Evolutionary conservation across 129 eudicot genomes (phyloP).

Genomic region (Artemisia argyi): DNA sequence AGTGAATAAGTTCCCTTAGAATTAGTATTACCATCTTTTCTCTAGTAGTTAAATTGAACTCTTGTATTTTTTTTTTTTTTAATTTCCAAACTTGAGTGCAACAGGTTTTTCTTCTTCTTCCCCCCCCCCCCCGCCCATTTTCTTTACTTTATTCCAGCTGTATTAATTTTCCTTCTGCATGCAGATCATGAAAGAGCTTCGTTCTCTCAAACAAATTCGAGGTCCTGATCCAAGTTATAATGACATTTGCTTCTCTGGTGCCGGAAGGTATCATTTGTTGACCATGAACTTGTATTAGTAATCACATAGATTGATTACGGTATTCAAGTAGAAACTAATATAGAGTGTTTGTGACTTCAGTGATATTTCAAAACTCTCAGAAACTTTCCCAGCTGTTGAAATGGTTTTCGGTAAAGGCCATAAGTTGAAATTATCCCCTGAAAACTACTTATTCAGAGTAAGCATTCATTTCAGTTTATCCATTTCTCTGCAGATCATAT

Average conservation of each 20-base stretch:
- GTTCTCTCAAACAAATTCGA: slow-evolving; percentile 54
- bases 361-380: slow-evolving; percentile 66
- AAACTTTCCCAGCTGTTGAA: slow-evolving; percentile 74
- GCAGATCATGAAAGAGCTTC: slow-evolving; percentile 67
- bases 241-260: slow-evolving; percentile 96
- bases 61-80: too few species aligned
- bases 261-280: slow-evolving; percentile 63
- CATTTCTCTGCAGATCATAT: not conserved
- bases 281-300: slow-evolving; percentile 13
- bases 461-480: slow-evolving; percentile 14
- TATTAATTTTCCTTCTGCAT: slow-evolving; percentile 11
- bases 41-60: too few species aligned
- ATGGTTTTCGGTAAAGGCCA: slow-evolving; percentile 82
- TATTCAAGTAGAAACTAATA: slow-evolving; percentile 19
- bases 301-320: not conserved
- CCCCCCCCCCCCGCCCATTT: not conserved
- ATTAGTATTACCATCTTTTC: too few species aligned
- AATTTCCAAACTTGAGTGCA: not conserved
- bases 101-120: not conserved
- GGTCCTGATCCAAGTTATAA: slow-evolving; percentile 97
- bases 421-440: slow-evolving; percentile 87
- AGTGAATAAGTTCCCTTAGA: too few species aligned
- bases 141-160: not conserved
- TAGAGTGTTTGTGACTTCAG: slow-evolving; percentile 42
- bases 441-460: slow-evolving; percentile 94